Percentiles rank a stretch among this genome's conserved stretches.
These are phyloP conservation scores for Leptodontidium sp. DNA, from an alignment of 2,329 filamentous ascomycete species.

Conservation along the genomic window DNA sequence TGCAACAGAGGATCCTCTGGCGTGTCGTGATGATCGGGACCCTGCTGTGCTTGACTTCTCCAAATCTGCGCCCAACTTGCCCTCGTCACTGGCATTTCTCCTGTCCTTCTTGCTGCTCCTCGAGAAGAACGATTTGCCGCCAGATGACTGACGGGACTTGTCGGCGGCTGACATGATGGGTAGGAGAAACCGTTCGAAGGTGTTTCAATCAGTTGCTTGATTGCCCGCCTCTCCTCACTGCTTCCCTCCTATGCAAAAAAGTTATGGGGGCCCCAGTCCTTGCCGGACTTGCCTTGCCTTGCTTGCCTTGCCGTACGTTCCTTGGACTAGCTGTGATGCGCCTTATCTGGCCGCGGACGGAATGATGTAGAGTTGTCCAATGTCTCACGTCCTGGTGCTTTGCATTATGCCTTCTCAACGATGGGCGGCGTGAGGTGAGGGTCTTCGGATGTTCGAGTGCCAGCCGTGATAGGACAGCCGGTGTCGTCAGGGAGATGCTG, in stretches of 20 bases:
- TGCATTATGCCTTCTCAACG: slow-evolving; percentile 42
- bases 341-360: slow-evolving; percentile 37
- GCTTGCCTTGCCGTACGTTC: not conserved
- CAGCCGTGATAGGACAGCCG: slow-evolving; percentile 18
- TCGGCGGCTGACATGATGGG: slow-evolving; percentile 69
- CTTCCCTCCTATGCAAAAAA: slow-evolving; percentile 23
- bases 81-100: slow-evolving; percentile 67
- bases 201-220: slow-evolving; percentile 32
- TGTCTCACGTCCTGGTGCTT: slow-evolving; percentile 40
- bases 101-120: slow-evolving; percentile 84
- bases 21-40: slow-evolving; percentile 78
- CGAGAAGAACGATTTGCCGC: slow-evolving; percentile 86
- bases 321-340: slow-evolving; percentile 32
- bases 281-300: not conserved
- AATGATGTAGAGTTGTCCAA: slow-evolving; percentile 40
- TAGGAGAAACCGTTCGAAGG: slow-evolving; percentile 19
- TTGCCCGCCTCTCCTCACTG: not conserved
- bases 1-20: slow-evolving; percentile 74
- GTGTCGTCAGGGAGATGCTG: slow-evolving; percentile 32
- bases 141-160: slow-evolving; percentile 80
- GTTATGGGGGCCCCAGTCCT: slow-evolving; percentile 30
- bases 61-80: slow-evolving; percentile 60
- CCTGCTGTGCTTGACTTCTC: slow-evolving; percentile 68
- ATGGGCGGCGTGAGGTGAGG: slow-evolving; percentile 22
- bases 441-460: slow-evolving; percentile 15